phyloP scores from a whole-genome alignment of 2,329 filamentous ascomycete genomes.

The Fusarium hainanense region DNA sequence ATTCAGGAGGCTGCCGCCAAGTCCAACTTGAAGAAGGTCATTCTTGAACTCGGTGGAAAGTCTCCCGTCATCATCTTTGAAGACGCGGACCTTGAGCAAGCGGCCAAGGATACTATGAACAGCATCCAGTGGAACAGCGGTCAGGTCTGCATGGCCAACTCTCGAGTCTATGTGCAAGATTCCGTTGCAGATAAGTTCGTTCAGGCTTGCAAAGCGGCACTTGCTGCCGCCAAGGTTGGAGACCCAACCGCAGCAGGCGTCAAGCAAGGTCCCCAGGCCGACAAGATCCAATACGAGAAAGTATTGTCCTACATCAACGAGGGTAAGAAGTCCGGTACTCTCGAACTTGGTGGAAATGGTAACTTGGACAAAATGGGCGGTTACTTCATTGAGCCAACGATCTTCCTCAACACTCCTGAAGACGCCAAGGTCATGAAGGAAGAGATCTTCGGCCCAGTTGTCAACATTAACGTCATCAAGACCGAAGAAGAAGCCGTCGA shows the following conservation, averaged over 20 bases:
- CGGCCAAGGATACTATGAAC: slow-evolving; percentile 59
- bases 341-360: slow-evolving; percentile 21
- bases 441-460: slow-evolving; percentile 73
- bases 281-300: slow-evolving; percentile 27
- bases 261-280: slow-evolving; percentile 31
- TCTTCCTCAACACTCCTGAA: slow-evolving; percentile 41
- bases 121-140: slow-evolving; percentile 65
- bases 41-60: slow-evolving; percentile 76
- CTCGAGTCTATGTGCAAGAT: slow-evolving; percentile 67
- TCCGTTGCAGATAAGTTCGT: slow-evolving; percentile 52
- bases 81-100: slow-evolving; percentile 53
- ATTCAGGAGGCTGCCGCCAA: slow-evolving; percentile 78
- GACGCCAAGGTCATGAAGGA: slow-evolving; percentile 63
- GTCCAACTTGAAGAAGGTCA: slow-evolving; percentile 72
- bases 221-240: slow-evolving; percentile 8
- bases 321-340: slow-evolving; percentile 24
- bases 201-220: slow-evolving; percentile 5
- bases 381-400: slow-evolving; percentile 33
- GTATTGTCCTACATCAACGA: slow-evolving; percentile 28
- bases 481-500: slow-evolving; percentile 49
- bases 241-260: slow-evolving; percentile 4
- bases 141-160: slow-evolving; percentile 70
- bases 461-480: slow-evolving; percentile 62
- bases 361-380: slow-evolving; percentile 14
- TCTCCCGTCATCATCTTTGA: slow-evolving; percentile 72